phyloP scores from a whole-genome alignment of 192 early-diverging fungal genomes.

The Backusella macrospora region DNA sequence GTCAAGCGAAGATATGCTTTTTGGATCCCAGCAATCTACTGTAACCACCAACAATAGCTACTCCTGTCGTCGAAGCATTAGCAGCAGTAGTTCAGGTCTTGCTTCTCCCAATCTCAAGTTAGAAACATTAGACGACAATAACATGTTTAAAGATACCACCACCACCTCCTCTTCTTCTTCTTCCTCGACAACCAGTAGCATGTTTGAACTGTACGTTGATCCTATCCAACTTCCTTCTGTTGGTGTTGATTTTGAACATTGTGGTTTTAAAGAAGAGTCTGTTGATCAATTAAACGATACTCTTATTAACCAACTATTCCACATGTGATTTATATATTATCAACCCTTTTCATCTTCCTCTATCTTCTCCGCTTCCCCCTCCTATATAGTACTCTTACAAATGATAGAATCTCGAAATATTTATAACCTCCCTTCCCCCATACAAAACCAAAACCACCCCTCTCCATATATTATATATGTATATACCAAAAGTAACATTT shows the following conservation, averaged over 20 bases:
- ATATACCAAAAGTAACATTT: slow-evolving; percentile 13
- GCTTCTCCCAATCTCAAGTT: not conserved
- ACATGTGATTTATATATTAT: slow-evolving; percentile 14
- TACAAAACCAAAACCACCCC: not conserved
- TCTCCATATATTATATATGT: slow-evolving; percentile 8
- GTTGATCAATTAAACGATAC: slow-evolving; percentile 12
- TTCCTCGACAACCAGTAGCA: not conserved
- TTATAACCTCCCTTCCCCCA: not conserved
- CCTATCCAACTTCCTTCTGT: slow-evolving; percentile 14
- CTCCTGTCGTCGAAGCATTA: slow-evolving; percentile 1
- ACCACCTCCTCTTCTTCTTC: no score
- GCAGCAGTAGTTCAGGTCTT: not conserved
- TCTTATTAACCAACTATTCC: slow-evolving; percentile 20
- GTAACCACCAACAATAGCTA: not conserved
- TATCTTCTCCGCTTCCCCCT: not conserved
- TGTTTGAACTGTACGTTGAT: slow-evolving; percentile 17
- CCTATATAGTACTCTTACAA: not conserved
- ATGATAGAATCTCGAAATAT: not conserved
- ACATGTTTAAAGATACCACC: slow-evolving; percentile 6
- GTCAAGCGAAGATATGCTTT: not conserved
- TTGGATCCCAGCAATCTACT: not conserved
- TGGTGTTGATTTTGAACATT: slow-evolving; percentile 23
- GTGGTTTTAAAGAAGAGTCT: slow-evolving; percentile 18
- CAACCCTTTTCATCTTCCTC: not conserved
- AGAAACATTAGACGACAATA: not conserved